Conservation (phyloP, 2,329 filamentous ascomycete species). For the Arthrinium phaeospermum region DNA sequence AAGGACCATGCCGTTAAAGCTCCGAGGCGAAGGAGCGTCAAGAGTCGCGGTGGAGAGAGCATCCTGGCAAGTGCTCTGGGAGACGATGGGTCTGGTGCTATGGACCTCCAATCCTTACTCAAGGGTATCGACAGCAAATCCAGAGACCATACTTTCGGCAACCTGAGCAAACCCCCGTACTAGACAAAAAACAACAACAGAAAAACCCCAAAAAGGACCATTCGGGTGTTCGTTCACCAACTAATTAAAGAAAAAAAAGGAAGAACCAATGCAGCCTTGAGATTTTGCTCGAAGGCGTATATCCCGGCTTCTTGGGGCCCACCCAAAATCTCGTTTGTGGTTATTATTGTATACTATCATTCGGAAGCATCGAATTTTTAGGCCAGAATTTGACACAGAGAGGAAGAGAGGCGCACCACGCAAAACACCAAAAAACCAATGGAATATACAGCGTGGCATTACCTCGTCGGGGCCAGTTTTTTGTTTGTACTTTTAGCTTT, state of each 20-base stretch:
- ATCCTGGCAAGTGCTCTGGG: slow-evolving; percentile 30
- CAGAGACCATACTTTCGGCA: slow-evolving; percentile 38
- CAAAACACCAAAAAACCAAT: neutral
- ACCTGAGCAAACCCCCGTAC: slow-evolving; percentile 40
- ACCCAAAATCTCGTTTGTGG: slow-evolving; percentile 10
- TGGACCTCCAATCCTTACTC: slow-evolving; percentile 41
- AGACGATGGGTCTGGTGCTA: slow-evolving; percentile 30
- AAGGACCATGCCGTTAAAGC: slow-evolving; percentile 44
- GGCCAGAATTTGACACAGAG: slow-evolving; percentile 13
- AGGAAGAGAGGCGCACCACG: neutral
- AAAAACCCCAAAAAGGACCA: neutral
- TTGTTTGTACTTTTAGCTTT: slow-evolving; percentile 15
- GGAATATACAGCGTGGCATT: slow-evolving; percentile 1
- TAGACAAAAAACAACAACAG: slow-evolving; percentile 23
- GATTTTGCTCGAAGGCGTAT: slow-evolving; percentile 8
- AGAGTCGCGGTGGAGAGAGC: slow-evolving; percentile 39
- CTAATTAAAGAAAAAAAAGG: neutral
- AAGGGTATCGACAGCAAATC: slow-evolving; percentile 42
- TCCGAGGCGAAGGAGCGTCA: slow-evolving; percentile 31
- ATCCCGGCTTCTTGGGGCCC: slow-evolving; percentile 10
- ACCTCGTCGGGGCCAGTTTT: slow-evolving; percentile 3
- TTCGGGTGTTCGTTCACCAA: neutral
- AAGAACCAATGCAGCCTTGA: slow-evolving; percentile 2
- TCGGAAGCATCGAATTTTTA: slow-evolving; percentile 11
- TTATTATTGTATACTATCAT: slow-evolving; percentile 12